Evolutionary conservation across 2,329 filamentous ascomycete species (phyloP).

Genomic region (Fusarium sublunatum): DNA sequence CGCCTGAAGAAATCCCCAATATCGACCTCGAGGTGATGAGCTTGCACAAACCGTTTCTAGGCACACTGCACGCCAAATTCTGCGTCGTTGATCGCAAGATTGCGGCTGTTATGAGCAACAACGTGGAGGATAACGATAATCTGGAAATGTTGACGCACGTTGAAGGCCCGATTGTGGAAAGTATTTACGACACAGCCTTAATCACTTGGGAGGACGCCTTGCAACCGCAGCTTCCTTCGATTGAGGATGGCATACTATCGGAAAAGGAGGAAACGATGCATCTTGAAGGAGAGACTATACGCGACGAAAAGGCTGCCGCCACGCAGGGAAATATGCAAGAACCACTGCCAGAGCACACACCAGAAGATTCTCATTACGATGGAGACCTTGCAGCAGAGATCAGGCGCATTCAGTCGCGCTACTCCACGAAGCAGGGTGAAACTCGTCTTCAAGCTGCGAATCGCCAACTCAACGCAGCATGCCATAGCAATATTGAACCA

Average conservation of each 20-base stretch:
- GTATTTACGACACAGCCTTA: constrained; percentile 78
- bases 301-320: not conserved
- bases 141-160: constrained; percentile 83
- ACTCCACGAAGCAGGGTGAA: constrained; percentile 63
- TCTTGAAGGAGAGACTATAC: not conserved
- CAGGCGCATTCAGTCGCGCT: constrained; percentile 66
- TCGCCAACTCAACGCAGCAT: constrained; percentile 73
- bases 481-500: constrained; percentile 60
- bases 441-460: constrained; percentile 68
- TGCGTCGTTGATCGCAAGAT: constrained; percentile 79
- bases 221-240: constrained; percentile 24
- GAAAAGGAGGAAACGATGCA: constrained; percentile 5
- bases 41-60: constrained; percentile 74
- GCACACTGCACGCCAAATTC: constrained; percentile 83
- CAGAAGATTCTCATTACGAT: constrained; percentile 73
- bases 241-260: constrained; percentile 7
- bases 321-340: not conserved
- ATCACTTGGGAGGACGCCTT: constrained; percentile 76
- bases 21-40: constrained; percentile 79
- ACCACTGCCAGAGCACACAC: constrained; percentile 64
- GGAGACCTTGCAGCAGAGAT: constrained; percentile 69
- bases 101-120: constrained; percentile 81
- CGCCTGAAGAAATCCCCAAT: constrained; percentile 73
- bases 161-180: constrained; percentile 81
- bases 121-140: constrained; percentile 83